These are phyloP conservation scores for Leptographium flavum DNA, from an alignment of 2,329 filamentous ascomycete species.

Conservation along the genomic window DNA sequence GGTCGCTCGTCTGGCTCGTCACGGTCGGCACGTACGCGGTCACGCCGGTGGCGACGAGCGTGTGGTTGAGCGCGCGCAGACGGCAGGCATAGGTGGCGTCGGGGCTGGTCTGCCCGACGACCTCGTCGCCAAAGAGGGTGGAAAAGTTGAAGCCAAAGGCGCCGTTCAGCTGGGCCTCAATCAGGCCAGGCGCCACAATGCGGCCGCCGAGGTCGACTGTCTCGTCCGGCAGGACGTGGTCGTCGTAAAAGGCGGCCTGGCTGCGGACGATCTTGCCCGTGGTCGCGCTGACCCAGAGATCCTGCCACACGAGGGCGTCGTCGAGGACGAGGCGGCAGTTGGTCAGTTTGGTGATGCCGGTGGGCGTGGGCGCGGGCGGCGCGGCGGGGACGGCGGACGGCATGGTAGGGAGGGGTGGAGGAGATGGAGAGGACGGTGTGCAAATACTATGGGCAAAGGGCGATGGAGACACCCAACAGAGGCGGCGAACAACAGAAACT, in stretches of 20 bases:
- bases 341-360: conserved; percentile 69
- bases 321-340: conserved; percentile 69
- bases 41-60: conserved; percentile 64
- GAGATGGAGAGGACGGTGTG: no score
- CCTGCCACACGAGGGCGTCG: conserved; percentile 53
- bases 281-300: conserved; percentile 76
- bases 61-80: conserved; percentile 56
- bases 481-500: no score
- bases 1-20: conserved; percentile 63
- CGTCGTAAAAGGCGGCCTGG: conserved; percentile 52
- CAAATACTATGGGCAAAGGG: no score
- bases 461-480: no score
- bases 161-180: conserved; percentile 85
- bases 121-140: conserved; percentile 47
- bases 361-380: conserved; percentile 21
- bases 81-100: conserved; percentile 52
- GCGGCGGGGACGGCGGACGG: conserved; percentile 16
- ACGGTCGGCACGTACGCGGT: conserved; percentile 81
- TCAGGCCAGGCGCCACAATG: conserved; percentile 73
- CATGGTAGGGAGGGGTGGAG: not conserved
- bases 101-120: no score
- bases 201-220: conserved; percentile 69
- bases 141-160: conserved; percentile 91
- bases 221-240: conserved; percentile 54
- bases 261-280: conserved; percentile 71